Evolutionary conservation across 441 rosid genomes (phyloP), one percentile per base, ranked within the genome.

Genomic region (Populus hybrid): DNA sequence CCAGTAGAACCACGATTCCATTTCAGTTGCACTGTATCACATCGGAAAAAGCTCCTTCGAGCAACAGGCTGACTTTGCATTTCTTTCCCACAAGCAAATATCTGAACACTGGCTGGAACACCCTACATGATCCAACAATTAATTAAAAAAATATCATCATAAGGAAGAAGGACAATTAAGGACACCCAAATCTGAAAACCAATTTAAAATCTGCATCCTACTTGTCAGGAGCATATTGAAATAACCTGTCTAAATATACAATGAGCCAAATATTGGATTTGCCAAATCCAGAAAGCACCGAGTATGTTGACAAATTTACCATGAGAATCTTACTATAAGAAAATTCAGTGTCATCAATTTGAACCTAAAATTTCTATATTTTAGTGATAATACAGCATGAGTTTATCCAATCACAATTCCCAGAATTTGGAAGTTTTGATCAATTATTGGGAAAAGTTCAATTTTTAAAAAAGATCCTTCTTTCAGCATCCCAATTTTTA

Each of bases 1-100:
- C 98, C 98, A 65, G 92, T 93, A 26, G 98, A 89, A 65, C 98
- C 94, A 76, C 71, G 78, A 77, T 93, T 93, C 98, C 98, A 95
- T 68, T 81, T 86, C 83, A 93, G 81, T 77, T 91, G 97, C 83
- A 93, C 98, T 11, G 95, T 84, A 67, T 94, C 90, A 83, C 98
- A 93, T 69, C 95, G 83, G 85, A 93, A 95, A 81, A 95, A 95
- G 85, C 97, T 91, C 46, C 92, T 85, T 34, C 97, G 80, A 70
- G 98, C 97, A 81, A 85, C 77, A 70, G 99, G 87, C 85, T 91
- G 93, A 83, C 89, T 91, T 87, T 86, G 95, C 73, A 80, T 69
- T 78, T 89, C 97, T 73, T 88, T 86, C 14, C 74, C 88, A 72
- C 90, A 95, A 18, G 86, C 80, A 92, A 81, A 95, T 85, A 95